A percentile compares a stretch with the other conserved stretches of the same genome.
Evolutionary conservation across 371 early-diverging fungal genomes (phyloP).

Genomic region (Circinella minor): DNA sequence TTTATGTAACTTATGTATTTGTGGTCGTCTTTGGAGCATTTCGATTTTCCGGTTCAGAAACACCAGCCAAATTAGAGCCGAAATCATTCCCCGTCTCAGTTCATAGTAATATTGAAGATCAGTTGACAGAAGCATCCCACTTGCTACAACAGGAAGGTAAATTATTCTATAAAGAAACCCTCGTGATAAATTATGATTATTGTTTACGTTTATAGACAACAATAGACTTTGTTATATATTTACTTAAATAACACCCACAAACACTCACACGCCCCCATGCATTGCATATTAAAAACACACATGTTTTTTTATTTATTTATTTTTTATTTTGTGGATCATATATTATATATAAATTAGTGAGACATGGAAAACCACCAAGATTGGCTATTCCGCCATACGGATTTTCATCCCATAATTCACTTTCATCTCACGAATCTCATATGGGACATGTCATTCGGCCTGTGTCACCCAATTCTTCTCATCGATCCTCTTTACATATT

Average conservation of each 20-base stretch:
- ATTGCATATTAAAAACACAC: too few relatives aligned
- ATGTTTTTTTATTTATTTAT: background rate
- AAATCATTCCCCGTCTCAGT: conserved; percentile 29
- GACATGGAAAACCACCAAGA: conserved; percentile 23
- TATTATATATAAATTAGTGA: background rate
- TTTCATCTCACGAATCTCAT: conserved; percentile 36
- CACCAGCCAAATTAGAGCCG: conserved; percentile 29
- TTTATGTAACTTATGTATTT: conserved; percentile 61
- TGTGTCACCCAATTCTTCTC: conserved; percentile 42
- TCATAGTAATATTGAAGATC: conserved; percentile 27
- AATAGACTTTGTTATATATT: too few relatives aligned
- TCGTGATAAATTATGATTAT: background rate
- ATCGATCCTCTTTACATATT: conserved; percentile 38
- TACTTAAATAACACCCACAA: too few relatives aligned
- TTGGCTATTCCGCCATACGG: conserved; percentile 38
- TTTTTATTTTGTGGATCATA: conserved; percentile 7
- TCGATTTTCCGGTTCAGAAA: conserved; percentile 34
- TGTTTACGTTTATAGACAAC: too few relatives aligned
- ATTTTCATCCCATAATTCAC: conserved; percentile 19
- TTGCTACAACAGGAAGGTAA: conserved; percentile 24
- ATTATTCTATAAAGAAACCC: background rate
- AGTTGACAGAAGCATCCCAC: conserved; percentile 34
- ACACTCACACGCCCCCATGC: too few relatives aligned
- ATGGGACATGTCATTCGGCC: conserved; percentile 50
- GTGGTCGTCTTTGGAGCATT: conserved; percentile 53